Percentiles rank a stretch among this genome's conserved stretches.
phyloP scores from a whole-genome alignment of 2,329 filamentous ascomycete genomes.

The Diplodia mutila region DNA sequence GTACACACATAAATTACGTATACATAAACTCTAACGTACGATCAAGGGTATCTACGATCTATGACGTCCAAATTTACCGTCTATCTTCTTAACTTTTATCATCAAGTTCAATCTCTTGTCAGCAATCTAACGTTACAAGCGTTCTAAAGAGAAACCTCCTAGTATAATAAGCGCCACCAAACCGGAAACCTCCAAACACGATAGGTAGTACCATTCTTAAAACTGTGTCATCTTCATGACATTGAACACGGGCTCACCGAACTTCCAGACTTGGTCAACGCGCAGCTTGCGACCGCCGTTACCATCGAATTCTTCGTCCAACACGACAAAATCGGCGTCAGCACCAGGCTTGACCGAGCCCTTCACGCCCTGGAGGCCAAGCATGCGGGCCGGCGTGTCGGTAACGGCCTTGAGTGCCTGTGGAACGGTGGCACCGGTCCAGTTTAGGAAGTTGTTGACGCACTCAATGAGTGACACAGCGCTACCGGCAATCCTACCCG shows the following conservation, averaged over 20 bases:
- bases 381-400: slow-evolving; percentile 74
- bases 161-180: neutral
- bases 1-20: neutral
- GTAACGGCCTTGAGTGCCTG: slow-evolving; percentile 75
- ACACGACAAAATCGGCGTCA: slow-evolving; percentile 64
- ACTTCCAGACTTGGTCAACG: slow-evolving; percentile 82
- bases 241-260: slow-evolving; percentile 52
- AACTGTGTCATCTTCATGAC: neutral
- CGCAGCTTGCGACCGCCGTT: slow-evolving; percentile 57
- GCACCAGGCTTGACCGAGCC: slow-evolving; percentile 56
- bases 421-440: slow-evolving; percentile 70
- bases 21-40: neutral
- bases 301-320: slow-evolving; percentile 58
- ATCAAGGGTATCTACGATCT: neutral
- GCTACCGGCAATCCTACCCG: slow-evolving; percentile 60
- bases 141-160: neutral
- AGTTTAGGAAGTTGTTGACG: slow-evolving; percentile 78
- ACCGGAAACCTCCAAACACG: neutral
- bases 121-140: neutral
- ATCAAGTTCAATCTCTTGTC: neutral
- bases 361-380: slow-evolving; percentile 69
- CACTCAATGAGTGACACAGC: slow-evolving; percentile 78
- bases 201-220: neutral
- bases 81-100: neutral
- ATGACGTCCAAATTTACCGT: neutral